A percentile compares a stretch with the other conserved stretches of the same genome.
phyloP scores from a whole-genome alignment of 2,329 filamentous ascomycete species.

The Tolypocladium ovalisporum region DNA sequence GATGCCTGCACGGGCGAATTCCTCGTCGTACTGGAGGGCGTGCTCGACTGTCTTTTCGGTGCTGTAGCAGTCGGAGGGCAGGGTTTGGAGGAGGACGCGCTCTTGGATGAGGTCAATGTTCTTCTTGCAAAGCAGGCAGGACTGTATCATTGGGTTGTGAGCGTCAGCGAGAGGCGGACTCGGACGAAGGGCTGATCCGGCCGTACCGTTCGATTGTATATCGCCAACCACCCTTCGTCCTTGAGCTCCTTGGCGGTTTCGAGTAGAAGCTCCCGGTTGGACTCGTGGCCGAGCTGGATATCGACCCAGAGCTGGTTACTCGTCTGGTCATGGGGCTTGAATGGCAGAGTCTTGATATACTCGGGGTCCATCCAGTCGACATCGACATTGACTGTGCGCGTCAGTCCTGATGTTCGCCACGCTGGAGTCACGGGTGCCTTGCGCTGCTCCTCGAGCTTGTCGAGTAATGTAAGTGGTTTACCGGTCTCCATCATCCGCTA shows the following conservation, averaged over 20 bases:
- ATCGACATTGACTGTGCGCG: conserved; percentile 32
- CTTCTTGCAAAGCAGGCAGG: conserved; percentile 34
- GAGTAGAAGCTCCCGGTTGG: conserved; percentile 30
- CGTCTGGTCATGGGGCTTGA: conserved; percentile 35
- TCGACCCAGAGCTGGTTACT: conserved; percentile 40
- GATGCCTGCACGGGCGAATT: conserved; percentile 33
- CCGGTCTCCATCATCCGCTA: conserved; percentile 21
- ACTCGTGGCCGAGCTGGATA: conserved; percentile 29
- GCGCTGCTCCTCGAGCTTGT: conserved; percentile 31
- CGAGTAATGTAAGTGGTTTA: conserved; percentile 24
- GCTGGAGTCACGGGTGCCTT: conserved; percentile 5
- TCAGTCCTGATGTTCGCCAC: neutral
- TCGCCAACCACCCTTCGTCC: conserved; percentile 32
- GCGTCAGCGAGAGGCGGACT: neutral
- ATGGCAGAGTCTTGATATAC: conserved; percentile 31
- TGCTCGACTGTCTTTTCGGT: conserved; percentile 32
- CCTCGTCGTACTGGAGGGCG: conserved; percentile 31
- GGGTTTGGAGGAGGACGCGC: conserved; percentile 36
- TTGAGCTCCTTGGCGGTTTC: conserved; percentile 31
- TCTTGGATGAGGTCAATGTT: conserved; percentile 34
- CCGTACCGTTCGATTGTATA: conserved; percentile 33
- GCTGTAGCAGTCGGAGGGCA: conserved; percentile 34
- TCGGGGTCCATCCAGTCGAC: conserved; percentile 41
- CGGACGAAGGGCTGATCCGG: neutral
- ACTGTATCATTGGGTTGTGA: conserved; percentile 10